Conservation (phyloP, 179 eudicot genomes). For the Vitellaria paradoxa region DNA sequence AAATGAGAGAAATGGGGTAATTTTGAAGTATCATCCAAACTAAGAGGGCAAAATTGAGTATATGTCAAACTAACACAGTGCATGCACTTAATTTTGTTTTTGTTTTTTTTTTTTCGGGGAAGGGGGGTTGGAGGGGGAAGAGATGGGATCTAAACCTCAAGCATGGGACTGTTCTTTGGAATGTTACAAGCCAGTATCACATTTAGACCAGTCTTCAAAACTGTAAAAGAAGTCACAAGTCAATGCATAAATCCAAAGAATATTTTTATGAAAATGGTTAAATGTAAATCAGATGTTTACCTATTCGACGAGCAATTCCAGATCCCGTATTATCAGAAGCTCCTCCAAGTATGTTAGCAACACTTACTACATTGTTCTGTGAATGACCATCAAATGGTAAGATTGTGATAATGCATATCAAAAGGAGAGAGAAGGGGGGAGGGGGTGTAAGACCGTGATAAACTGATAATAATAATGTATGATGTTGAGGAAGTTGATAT, state of each 20-base stretch:
- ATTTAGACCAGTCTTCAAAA: constrained; percentile 74
- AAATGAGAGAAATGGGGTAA: too few relatives aligned
- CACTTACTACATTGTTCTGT: constrained; percentile 47
- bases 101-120: too few relatives aligned
- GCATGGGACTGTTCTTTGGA: constrained; percentile 70
- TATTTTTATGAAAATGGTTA: neutral
- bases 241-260: constrained; percentile 4
- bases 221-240: constrained; percentile 33
- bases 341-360: constrained; percentile 66
- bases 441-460: too few relatives aligned
- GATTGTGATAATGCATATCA: neutral
- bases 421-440: too few relatives aligned
- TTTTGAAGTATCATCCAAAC: too few relatives aligned
- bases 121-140: neutral
- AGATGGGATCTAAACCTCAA: constrained; percentile 51
- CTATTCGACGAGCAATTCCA: constrained; percentile 75
- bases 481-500: neutral
- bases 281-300: constrained; percentile 25
- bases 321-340: constrained; percentile 69
- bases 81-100: too few relatives aligned
- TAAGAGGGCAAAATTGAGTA: too few relatives aligned
- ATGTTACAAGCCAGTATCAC: constrained; percentile 74
- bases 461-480: too few relatives aligned
- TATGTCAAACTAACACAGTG: too few relatives aligned
- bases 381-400: neutral